These are phyloP conservation scores for Davidsoniella neocaledoniae DNA, from an alignment of 2,329 filamentous ascomycete species.

Conservation along the genomic window DNA sequence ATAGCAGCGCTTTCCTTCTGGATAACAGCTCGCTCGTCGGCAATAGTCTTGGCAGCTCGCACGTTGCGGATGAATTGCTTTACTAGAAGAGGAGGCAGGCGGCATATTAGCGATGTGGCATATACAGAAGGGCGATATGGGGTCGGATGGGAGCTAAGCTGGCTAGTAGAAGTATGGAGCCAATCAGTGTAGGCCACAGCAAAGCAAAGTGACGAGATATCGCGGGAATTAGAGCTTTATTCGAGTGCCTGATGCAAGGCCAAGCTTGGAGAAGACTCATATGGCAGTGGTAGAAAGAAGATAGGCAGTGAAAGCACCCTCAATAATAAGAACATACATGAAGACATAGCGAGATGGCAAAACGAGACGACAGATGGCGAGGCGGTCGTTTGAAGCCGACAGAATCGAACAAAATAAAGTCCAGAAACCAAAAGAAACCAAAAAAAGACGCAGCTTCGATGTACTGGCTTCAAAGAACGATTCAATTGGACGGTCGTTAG, in stretches of 20 bases:
- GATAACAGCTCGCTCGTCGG: slow-evolving; percentile 93
- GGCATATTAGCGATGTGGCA: neutral
- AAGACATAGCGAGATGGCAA: slow-evolving; percentile 11
- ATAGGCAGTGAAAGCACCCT: neutral
- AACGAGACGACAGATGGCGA: neutral
- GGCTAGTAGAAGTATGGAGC: no score
- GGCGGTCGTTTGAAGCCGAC: neutral
- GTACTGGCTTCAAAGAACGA: no score
- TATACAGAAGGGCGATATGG: slow-evolving; percentile 4
- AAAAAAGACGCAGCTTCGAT: no score
- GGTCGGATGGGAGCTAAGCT: no score
- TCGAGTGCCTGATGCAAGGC: neutral
- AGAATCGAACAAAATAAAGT: neutral
- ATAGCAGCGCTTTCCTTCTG: slow-evolving; percentile 98
- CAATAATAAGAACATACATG: slow-evolving; percentile 8
- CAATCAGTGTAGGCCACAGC: neutral
- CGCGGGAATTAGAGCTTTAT: neutral
- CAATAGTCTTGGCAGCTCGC: slow-evolving; percentile 94
- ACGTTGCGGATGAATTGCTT: slow-evolving; percentile 99
- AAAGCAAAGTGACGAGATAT: neutral
- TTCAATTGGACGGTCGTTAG: no score
- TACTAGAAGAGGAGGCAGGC: slow-evolving; percentile 36
- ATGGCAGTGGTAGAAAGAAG: neutral
- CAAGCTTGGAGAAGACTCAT: neutral
- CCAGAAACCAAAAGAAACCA: no score